phyloP scores from a whole-genome alignment of 352 stramenopile genomes.

The Phytophthora pinifolia region DNA sequence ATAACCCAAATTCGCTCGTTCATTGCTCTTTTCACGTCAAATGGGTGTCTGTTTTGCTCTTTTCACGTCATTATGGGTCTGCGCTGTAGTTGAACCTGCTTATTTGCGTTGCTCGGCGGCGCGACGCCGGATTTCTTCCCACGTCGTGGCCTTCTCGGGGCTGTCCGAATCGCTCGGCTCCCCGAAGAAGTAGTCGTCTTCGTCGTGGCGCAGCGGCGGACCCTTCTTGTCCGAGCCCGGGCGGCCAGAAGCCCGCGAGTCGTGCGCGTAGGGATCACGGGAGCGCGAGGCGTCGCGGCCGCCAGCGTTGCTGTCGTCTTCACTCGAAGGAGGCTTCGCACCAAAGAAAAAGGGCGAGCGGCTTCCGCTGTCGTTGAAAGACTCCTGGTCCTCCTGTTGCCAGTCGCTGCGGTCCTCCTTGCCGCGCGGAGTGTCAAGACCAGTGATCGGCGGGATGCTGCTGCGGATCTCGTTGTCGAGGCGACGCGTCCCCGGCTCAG shows the following conservation, averaged over 20 bases:
- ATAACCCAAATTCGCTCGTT: neutral
- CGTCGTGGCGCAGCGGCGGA: constrained; percentile 32
- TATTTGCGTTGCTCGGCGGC: constrained; percentile 53
- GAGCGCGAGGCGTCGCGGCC: constrained; percentile 33
- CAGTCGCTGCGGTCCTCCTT: constrained; percentile 19
- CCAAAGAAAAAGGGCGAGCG: constrained; percentile 61
- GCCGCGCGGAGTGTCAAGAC: constrained; percentile 20
- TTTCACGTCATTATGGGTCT: too few species aligned
- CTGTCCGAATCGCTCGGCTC: constrained; percentile 23
- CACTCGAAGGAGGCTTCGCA: constrained; percentile 12
- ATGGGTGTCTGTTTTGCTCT: too few species aligned
- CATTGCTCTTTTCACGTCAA: constrained; percentile 13
- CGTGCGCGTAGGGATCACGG: constrained; percentile 41
- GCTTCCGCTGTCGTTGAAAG: constrained; percentile 20
- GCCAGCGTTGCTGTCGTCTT: constrained; percentile 2
- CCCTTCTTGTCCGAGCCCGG: constrained; percentile 15
- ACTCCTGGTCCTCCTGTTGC: constrained; percentile 16
- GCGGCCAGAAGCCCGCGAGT: constrained; percentile 13
- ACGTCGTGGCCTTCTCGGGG: constrained; percentile 53
- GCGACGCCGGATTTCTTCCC: constrained; percentile 76
- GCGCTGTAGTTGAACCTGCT: too few species aligned
- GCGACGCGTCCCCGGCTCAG: constrained; percentile 9
- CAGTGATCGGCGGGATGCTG: constrained; percentile 29
- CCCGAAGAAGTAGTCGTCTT: constrained; percentile 59
- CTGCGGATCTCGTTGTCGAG: constrained; percentile 18